Conservation (phyloP, 2,329 filamentous ascomycete genomes). For the Geoglossum cookeanum region DNA sequence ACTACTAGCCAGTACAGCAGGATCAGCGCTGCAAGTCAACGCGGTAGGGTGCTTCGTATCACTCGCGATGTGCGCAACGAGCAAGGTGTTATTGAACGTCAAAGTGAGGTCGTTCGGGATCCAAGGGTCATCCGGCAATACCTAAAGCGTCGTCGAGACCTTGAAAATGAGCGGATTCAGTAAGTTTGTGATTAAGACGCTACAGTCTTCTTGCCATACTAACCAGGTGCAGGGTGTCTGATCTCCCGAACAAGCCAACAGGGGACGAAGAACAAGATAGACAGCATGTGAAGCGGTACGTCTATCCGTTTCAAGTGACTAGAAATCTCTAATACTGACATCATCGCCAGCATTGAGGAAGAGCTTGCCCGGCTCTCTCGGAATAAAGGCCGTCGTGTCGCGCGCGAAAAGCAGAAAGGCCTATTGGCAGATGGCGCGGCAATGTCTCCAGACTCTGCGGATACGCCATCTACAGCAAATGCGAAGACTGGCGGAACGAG, state of each 20-base stretch:
- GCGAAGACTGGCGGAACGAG: conserved; percentile 49
- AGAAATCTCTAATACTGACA: conserved; percentile 10
- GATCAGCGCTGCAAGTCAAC: conserved; percentile 48
- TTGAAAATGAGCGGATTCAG: conserved; percentile 54
- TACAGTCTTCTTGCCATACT: background rate
- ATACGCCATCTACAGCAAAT: conserved; percentile 27
- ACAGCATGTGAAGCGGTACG: conserved; percentile 38
- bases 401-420: conserved; percentile 77
- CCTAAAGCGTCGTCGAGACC: conserved; percentile 53
- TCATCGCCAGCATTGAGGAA: conserved; percentile 36
- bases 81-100: conserved; percentile 41
- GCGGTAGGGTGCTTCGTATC: conserved; percentile 54
- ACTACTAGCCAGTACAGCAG: conserved; percentile 61
- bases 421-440: conserved; percentile 22
- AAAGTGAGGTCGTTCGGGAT: conserved; percentile 49
- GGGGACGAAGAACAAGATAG: conserved; percentile 47
- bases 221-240: conserved; percentile 29
- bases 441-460: conserved; percentile 26
- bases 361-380: conserved; percentile 73
- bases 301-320: conserved; percentile 3
- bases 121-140: conserved; percentile 80
- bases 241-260: conserved; percentile 34
- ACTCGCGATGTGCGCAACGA: conserved; percentile 45
- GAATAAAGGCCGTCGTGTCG: conserved; percentile 78
- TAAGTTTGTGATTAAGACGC: conserved; percentile 25